phyloP scores from a whole-genome alignment of 176 grass and related monocot species.

The Phyllostachys edulis region DNA sequence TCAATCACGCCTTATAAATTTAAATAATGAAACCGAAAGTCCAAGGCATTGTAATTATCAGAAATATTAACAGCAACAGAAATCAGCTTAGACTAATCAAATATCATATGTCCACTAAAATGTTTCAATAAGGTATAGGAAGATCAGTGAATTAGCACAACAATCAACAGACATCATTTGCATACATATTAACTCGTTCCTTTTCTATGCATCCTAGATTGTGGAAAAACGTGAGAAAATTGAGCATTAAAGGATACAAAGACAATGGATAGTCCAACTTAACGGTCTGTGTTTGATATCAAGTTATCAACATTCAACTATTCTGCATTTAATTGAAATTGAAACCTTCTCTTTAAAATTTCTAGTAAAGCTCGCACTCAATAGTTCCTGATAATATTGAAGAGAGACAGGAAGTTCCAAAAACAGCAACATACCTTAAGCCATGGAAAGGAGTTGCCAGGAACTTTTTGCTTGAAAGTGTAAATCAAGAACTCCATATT shows the following conservation, averaged over 20 bases:
- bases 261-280: background rate
- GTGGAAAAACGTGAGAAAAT: background rate
- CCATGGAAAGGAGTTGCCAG: conserved; percentile 34
- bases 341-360: conserved; percentile 2
- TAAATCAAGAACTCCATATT: conserved; percentile 7
- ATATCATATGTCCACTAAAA: too few species aligned
- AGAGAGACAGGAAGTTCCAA: background rate
- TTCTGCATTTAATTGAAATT: background rate
- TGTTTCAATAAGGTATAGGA: background rate
- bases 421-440: conserved; percentile 31
- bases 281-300: background rate
- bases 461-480: conserved; percentile 3
- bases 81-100: background rate
- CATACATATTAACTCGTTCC: background rate
- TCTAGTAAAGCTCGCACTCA: background rate
- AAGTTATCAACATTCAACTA: background rate
- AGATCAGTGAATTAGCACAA: background rate
- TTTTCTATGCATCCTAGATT: background rate
- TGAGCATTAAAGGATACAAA: background rate
- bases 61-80: background rate
- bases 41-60: background rate
- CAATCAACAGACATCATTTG: background rate
- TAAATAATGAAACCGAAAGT: background rate
- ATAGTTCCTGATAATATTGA: background rate
- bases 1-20: background rate